Evolutionary conservation across 306 rosid genomes (phyloP), one percentile per base, ranked within the genome.

Genomic region (Corylus americana): DNA sequence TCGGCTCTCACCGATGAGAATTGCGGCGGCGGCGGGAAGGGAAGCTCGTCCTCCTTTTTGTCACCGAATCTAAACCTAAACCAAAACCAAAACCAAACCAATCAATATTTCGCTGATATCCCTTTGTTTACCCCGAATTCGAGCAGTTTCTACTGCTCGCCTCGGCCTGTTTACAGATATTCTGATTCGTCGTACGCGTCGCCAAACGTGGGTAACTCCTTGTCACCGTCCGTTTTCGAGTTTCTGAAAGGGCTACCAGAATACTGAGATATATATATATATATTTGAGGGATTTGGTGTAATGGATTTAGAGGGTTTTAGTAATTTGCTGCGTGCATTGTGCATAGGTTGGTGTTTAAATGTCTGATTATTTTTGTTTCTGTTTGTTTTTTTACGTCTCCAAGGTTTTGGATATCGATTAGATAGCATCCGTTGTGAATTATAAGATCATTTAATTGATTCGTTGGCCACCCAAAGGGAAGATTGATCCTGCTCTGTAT

Each of bases 161-260:
- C 89, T 27, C 70, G 79, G 39, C 86, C 87, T 3, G 48, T 64
- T 63, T 74, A 71, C 44, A 79, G 86, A 78, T 85, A 74, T 71
- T 72, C 84, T 13, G 90, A 88, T 75, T 67, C 92, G 17, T 77
- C 90, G 0, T 81, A 29, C 74, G 82, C 84, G 18, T 78, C 89
- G 37, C 87, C 87, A 5, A 80, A 74, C 20, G 27, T 90, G 50
- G 85, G 83, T 17, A 82, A 79, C 74, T 83, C 87, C 63, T 80
- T 92, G 31, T 94, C 97, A 17, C 91, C 95, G 16, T 82, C 94
- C 6, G 85, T 87, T 12, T 78, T 92, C 85, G 91, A 90, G 79
- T 91, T 94, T 87, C 85, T 92, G 57, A 83, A 87, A 18, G 92
- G 87, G 44, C 75, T 91, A 1, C 89, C 91, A 48, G 95, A 92